Evolutionary conservation across 108 stramenopile species (phyloP).

Genomic region (Conticribra weissflogii): DNA sequence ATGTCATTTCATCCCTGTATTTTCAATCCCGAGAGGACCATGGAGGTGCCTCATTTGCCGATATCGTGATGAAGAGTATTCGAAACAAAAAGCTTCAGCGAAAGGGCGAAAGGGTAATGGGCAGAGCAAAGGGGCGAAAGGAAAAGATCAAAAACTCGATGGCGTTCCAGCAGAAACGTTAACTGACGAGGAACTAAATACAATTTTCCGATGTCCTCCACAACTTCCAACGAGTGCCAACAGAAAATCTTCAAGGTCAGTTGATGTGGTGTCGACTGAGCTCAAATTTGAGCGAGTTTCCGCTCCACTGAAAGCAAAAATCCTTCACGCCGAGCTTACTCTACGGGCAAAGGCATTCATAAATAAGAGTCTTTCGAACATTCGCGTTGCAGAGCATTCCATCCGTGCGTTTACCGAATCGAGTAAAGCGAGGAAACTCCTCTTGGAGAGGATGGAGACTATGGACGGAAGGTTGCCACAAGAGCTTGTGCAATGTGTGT

Average conservation of each 20-base stretch:
- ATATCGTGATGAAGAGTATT: slow-evolving; percentile 35
- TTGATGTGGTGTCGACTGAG: slow-evolving; percentile 14
- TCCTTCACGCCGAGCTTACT: slow-evolving; percentile 38
- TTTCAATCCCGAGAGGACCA: slow-evolving; percentile 67
- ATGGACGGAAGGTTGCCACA: slow-evolving; percentile 47
- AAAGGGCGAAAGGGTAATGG: slow-evolving; percentile 1
- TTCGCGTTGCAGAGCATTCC: slow-evolving; percentile 44
- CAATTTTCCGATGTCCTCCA: slow-evolving; percentile 28
- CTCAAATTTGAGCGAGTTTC: slow-evolving; percentile 30
- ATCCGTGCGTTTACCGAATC: slow-evolving; percentile 53
- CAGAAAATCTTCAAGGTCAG: not conserved
- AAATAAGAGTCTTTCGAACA: slow-evolving; percentile 30
- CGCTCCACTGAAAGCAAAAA: slow-evolving; percentile 39
- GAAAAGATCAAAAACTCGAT: not conserved
- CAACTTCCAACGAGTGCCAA: not conserved
- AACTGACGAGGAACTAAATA: slow-evolving; percentile 32
- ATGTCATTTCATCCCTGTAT: slow-evolving; percentile 88
- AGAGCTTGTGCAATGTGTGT: slow-evolving; percentile 70
- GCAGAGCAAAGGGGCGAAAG: not conserved
- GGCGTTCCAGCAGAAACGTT: not conserved
- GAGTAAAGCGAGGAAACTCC: slow-evolving; percentile 33
- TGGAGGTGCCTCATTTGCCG: slow-evolving; percentile 82
- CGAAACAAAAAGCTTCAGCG: slow-evolving; percentile 24
- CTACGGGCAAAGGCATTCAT: slow-evolving; percentile 35
- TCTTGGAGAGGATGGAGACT: slow-evolving; percentile 45